Evolutionary conservation across 768 basidiomycete genomes (phyloP), one percentile per base, ranked within the genome.

Genomic region (Lactifluus volemus): DNA sequence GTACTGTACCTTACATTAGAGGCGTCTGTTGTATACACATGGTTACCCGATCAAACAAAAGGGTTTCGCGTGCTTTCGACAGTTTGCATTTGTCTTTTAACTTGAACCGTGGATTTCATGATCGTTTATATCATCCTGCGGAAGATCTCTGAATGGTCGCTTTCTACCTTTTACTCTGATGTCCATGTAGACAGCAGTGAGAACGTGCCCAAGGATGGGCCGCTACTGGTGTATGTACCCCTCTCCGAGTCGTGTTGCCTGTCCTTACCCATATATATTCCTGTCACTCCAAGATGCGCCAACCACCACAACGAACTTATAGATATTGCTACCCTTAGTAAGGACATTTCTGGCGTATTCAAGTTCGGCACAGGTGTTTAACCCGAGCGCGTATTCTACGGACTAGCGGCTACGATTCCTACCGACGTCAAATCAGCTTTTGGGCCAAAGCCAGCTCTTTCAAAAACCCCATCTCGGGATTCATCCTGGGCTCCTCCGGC

Each of bases 401-500:
- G 34, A 25, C 25, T 68, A 92, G 90, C 92, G 61, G 84, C 82
- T 56, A 84, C 83, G 39, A 89, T 97, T 70, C 94, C 94, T 81
- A 91, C 73, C 74, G 77, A 58, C 82, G 91, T 62, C 85, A 86
- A 53, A 75, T 98, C 49, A 88, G 95, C 72, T 92, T 89, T 70
- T 90, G 96, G 96, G 90, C 89, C 68, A 98, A 97, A 81, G 86
- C 86, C 34, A 79, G 82, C 49, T 76, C 98, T 48, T 98, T 96
- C 72, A 80, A 77, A 15, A 88, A 96, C 69, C 89, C 90, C 4
- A 71, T 84, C 19, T 75, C 85, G 59, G 80, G 81, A 32, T 86
- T 83, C 65, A 81, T 97, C 58, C 78, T 98, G 8, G 81, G 82
- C 53, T 87, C 88, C 61, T 89, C 94, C 2, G 94, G 96, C 9